Evolutionary conservation across 1,284 basidiomycete genomes (phyloP).

Genomic region (Apiotrichum mycotoxinovorans): DNA sequence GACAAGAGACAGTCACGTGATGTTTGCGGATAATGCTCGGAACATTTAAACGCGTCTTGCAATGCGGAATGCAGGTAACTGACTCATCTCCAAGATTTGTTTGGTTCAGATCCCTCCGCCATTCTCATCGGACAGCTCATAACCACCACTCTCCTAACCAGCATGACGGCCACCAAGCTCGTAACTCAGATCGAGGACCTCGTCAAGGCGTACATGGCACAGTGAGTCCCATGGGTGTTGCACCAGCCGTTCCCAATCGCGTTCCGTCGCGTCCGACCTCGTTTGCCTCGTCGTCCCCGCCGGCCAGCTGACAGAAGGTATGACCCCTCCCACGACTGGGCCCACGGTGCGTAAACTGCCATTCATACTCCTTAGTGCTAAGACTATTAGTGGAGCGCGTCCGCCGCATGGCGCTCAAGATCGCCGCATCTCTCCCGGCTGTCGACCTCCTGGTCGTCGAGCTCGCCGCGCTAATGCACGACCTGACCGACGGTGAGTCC

Average conservation of each 20-base stretch:
- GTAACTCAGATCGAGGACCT: slow-evolving; percentile 63
- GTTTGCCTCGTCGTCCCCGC: too few relatives aligned
- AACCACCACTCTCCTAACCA: not conserved
- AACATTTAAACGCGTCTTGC: too few relatives aligned
- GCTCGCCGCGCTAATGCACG: slow-evolving; percentile 80
- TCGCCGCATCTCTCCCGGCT: slow-evolving; percentile 57
- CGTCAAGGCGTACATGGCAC: slow-evolving; percentile 71
- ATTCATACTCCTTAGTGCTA: too few relatives aligned
- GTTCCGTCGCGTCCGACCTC: not conserved
- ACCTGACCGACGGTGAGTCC: slow-evolving; percentile 54
- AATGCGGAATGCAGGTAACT: too few relatives aligned
- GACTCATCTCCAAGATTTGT: too few relatives aligned
- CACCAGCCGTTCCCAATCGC: too few relatives aligned
- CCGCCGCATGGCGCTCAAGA: slow-evolving; percentile 65
- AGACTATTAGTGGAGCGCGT: slow-evolving; percentile 69
- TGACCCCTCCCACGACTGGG: slow-evolving; percentile 85
- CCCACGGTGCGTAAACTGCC: slow-evolving; percentile 62
- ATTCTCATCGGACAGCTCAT: too few relatives aligned
- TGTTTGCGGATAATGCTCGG: too few relatives aligned
- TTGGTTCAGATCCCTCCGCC: too few relatives aligned
- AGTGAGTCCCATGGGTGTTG: slow-evolving; percentile 33
- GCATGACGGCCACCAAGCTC: slow-evolving; percentile 21
- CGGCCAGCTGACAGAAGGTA: slow-evolving; percentile 49
- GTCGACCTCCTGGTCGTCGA: slow-evolving; percentile 70
- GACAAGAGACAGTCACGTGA: too few relatives aligned